Percentiles rank a stretch among this genome's conserved stretches.
Evolutionary conservation across 2,329 filamentous ascomycete species (phyloP).

Genomic region (Talaromyces sp.): DNA sequence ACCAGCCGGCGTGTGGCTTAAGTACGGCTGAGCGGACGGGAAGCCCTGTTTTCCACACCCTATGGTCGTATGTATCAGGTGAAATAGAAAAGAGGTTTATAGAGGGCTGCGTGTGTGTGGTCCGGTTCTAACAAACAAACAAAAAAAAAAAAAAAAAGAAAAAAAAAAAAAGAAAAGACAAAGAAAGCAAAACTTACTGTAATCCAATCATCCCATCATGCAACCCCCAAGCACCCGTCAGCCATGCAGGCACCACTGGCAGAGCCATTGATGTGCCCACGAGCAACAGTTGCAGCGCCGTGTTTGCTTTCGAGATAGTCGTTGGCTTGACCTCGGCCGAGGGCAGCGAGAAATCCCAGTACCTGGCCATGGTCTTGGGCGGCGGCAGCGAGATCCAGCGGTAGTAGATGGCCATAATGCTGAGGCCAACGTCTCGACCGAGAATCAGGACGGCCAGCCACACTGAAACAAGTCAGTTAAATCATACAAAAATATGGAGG

Average conservation of each 20-base stretch:
- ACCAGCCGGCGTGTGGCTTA: constrained; percentile 44
- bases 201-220: constrained; percentile 56
- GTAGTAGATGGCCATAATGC: constrained; percentile 85
- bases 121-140: not conserved
- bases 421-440: constrained; percentile 78
- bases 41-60: constrained; percentile 45
- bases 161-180: constrained; percentile 5
- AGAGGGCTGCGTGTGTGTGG: not conserved
- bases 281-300: constrained; percentile 79
- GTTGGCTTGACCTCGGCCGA: constrained; percentile 42
- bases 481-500: not conserved
- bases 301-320: constrained; percentile 64
- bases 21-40: constrained; percentile 46
- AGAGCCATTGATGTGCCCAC: constrained; percentile 79
- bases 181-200: constrained; percentile 30
- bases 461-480: constrained; percentile 41
- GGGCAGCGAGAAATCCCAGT: constrained; percentile 94
- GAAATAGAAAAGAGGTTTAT: not conserved
- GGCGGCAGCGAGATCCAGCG: constrained; percentile 90
- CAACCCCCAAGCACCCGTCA: constrained; percentile 48
- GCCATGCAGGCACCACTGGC: constrained; percentile 62
- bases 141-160: not conserved
- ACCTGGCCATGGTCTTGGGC: constrained; percentile 84
- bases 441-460: constrained; percentile 90
- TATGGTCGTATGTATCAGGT: constrained; percentile 38